Evolutionary conservation across 2,329 filamentous ascomycete genomes (phyloP).

Genomic region (Rutstroemia sp.): DNA sequence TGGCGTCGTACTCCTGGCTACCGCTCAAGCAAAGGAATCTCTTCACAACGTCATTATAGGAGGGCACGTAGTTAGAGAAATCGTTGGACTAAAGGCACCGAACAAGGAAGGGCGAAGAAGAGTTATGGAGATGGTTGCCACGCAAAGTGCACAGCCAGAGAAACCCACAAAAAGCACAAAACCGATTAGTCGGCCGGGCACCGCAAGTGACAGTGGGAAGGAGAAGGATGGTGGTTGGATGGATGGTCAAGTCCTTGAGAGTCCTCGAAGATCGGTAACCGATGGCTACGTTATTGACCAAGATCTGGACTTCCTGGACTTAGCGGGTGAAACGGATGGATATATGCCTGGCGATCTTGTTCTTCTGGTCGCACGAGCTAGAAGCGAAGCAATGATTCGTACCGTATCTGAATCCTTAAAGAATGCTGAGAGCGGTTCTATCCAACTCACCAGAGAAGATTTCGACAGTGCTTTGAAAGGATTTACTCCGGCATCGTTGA

Average conservation of each 20-base stretch:
- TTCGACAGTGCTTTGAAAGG: conserved; percentile 81
- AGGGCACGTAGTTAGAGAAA: conserved; percentile 87
- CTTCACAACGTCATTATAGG: conserved; percentile 86
- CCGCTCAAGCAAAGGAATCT: conserved; percentile 86
- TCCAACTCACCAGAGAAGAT: conserved; percentile 65
- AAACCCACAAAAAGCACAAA: conserved; percentile 33
- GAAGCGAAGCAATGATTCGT: conserved; percentile 88
- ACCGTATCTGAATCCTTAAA: conserved; percentile 48
- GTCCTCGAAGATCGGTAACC: conserved; percentile 27
- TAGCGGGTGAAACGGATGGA: conserved; percentile 90
- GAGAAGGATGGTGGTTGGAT: conserved; percentile 63
- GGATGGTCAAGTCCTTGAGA: conserved; percentile 55
- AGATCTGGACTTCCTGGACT: conserved; percentile 81
- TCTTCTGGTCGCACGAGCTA: conserved; percentile 75
- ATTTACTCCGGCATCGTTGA: conserved; percentile 89
- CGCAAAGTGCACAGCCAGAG: conserved; percentile 39
- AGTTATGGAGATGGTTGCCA: conserved; percentile 74
- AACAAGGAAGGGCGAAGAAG: conserved; percentile 83
- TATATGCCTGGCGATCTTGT: conserved; percentile 96
- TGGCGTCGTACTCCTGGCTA: conserved; percentile 79
- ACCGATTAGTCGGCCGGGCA: conserved; percentile 43
- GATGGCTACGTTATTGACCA: conserved; percentile 67
- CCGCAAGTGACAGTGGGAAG: conserved; percentile 48
- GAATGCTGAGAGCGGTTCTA: conserved; percentile 40
- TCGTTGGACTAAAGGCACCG: conserved; percentile 80